Percentiles rank a stretch among this genome's conserved stretches.
These are phyloP conservation scores for Aureobasidium melanogenum DNA, from an alignment of 2,329 filamentous ascomycete species.

Conservation along the genomic window DNA sequence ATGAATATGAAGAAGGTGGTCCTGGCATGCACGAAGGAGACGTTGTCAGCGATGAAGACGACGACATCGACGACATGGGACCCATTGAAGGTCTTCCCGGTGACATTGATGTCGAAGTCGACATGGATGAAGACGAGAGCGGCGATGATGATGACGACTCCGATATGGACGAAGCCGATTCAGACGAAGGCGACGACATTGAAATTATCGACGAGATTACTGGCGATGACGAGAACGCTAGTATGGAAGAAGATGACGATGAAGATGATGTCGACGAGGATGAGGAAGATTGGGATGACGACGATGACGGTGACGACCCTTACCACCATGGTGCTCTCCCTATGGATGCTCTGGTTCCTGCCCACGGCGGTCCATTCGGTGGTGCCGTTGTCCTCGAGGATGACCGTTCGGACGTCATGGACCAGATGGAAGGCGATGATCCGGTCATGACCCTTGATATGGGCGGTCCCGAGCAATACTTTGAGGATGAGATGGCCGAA, in stretches of 20 bases:
- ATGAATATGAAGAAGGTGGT: constrained; percentile 59
- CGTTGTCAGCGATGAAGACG: constrained; percentile 80
- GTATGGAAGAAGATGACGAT: constrained; percentile 39
- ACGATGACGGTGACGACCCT: constrained; percentile 48
- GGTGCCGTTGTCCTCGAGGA: constrained; percentile 32
- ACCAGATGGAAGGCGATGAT: constrained; percentile 33
- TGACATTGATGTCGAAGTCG: constrained; percentile 60
- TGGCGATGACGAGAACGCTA: constrained; percentile 40
- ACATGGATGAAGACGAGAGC: constrained; percentile 70
- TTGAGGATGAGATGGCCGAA: constrained; percentile 51
- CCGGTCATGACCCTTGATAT: constrained; percentile 32
- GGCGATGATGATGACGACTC: constrained; percentile 51
- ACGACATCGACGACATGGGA: constrained; percentile 74
- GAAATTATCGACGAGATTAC: constrained; percentile 36
- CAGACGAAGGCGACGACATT: constrained; percentile 44
- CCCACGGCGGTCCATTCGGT: constrained; percentile 25
- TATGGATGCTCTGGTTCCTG: constrained; percentile 15
- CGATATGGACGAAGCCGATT: constrained; percentile 53
- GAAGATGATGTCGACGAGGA: constrained; percentile 31
- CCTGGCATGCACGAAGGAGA: constrained; percentile 73
- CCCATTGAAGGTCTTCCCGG: constrained; percentile 55
- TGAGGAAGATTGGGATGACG: constrained; percentile 33
- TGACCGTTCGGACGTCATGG: constrained; percentile 28
- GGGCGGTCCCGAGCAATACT: constrained; percentile 39
- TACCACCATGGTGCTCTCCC: constrained; percentile 29